phyloP scores from a whole-genome alignment of 192 early-diverging fungal species.

The Allomyces arbusculus region DNA sequence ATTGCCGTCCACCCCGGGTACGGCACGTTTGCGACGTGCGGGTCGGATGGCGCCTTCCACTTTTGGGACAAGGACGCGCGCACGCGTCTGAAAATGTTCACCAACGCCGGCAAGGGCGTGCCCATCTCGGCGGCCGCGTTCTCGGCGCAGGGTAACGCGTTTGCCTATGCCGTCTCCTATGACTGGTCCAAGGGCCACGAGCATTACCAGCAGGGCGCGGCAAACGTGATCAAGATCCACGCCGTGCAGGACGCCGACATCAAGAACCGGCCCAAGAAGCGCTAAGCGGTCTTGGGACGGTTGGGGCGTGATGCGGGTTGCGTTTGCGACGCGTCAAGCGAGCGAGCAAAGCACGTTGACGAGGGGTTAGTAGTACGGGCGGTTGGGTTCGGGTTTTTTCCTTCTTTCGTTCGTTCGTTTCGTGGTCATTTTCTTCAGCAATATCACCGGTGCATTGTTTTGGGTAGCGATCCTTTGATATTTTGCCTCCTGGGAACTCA shows the following conservation, averaged over 20 bases:
- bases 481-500: no score
- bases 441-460: no score
- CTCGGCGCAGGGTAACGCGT: constrained; percentile 54
- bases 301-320: no score
- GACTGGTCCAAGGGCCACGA: constrained; percentile 70
- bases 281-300: no score
- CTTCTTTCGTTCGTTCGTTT: no score
- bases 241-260: constrained; percentile 57
- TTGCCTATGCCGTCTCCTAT: constrained; percentile 80
- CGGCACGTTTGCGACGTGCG: constrained; percentile 75
- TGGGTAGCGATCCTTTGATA: no score
- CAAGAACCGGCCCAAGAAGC: constrained; percentile 41
- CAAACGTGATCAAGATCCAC: constrained; percentile 62
- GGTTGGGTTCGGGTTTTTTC: no score
- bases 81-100: constrained; percentile 58
- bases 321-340: no score
- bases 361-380: no score
- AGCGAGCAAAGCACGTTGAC: no score
- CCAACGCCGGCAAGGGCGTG: constrained; percentile 22
- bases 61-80: constrained; percentile 95
- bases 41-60: constrained; percentile 62
- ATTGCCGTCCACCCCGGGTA: constrained; percentile 60
- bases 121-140: constrained; percentile 58
- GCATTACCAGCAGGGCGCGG: constrained; percentile 28
- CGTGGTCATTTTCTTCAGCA: no score